Evolutionary conservation across 768 basidiomycete genomes (phyloP), one percentile per base, ranked within the genome.

Genomic region (Asterophora parasitica): DNA sequence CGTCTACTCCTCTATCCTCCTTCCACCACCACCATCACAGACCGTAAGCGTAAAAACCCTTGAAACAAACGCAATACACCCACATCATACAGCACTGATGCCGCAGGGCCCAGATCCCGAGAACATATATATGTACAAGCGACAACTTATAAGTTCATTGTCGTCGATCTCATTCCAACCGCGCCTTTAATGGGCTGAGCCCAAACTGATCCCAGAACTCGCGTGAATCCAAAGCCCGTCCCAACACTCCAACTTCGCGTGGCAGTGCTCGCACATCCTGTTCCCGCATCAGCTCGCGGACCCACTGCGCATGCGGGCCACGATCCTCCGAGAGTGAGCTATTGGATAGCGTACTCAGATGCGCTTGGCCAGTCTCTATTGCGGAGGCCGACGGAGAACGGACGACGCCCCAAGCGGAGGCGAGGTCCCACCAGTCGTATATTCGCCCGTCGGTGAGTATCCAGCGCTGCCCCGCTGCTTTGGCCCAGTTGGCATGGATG

Each of bases 371-470:
- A 23, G 23, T 23, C 3, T 3, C 20, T 4, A 9, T 6, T 4
- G 3, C 7, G 40, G 4, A 27, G 9, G 34, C 30, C 12, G 33
- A 46, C 7, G 13, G 36, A 10, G 7, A 7, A 3, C 6, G 17
- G 36, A 10, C n/a, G 16, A 6, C 36, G 9, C 74, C 77, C 80
- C 80, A 83, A 3, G 76, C 73, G 5, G 74, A 73, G 1, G 76
- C 78, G 4, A 83, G 65, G 54, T 83, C 79, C 81, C 81, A 84
- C 82, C 82, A 84, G 59, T 85, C 82, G 56, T 82, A 81, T 32
- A 80, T 72, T 6, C 77, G 71, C 15, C 67, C 67, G 51, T 82
- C 78, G 2, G 75, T 78, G 28, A 81, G 59, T 3, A 81, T 56
- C 79, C 79, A 82, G 5, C 81, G 70, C 56, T 81, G 69, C 0